A percentile compares a stretch with the other conserved stretches of the same genome.
These are phyloP conservation scores for Eucalyptus tenuipes DNA, from an alignment of 345 rosid species.

Conservation along the genomic window DNA sequence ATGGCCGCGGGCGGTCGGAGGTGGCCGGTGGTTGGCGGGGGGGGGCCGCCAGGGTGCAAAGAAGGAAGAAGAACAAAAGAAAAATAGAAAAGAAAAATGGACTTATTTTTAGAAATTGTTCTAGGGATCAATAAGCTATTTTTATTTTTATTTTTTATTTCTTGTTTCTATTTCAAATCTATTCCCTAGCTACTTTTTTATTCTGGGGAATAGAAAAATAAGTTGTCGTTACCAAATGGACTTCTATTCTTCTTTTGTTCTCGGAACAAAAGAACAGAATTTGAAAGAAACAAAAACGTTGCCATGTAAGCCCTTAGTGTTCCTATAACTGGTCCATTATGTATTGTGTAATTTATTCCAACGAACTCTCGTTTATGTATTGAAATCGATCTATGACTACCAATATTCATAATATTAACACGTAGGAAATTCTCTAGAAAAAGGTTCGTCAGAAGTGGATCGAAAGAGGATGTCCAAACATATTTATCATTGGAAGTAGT, in stretches of 20 bases:
- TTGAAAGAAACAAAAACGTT: accelerated
- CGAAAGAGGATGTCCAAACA: not conserved
- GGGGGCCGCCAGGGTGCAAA: too few relatives aligned
- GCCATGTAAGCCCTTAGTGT: too few relatives aligned
- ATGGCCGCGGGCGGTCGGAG: accelerated
- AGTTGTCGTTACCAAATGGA: accelerated
- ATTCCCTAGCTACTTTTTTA: accelerated
- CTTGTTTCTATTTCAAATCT: accelerated
- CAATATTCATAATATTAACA: not conserved
- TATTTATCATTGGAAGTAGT: not conserved
- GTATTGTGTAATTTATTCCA: too few relatives aligned
- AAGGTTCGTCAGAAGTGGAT: not conserved
- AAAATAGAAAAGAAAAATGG: too few relatives aligned
- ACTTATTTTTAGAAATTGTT: too few relatives aligned
- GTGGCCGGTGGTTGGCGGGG: too few relatives aligned
- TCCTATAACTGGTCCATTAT: too few relatives aligned
- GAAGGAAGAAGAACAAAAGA: too few relatives aligned
- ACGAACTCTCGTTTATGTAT: not conserved
- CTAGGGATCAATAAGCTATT: accelerated
- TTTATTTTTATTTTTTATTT: too few relatives aligned
- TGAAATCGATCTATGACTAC: not conserved
- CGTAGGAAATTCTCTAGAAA: not conserved
- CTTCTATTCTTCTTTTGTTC: accelerated
- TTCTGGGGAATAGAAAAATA: too few relatives aligned
- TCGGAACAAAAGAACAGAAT: too few relatives aligned